These are phyloP conservation scores for Xylaria sp. DNA, from an alignment of 2,329 filamentous ascomycete genomes.

Conservation along the genomic window DNA sequence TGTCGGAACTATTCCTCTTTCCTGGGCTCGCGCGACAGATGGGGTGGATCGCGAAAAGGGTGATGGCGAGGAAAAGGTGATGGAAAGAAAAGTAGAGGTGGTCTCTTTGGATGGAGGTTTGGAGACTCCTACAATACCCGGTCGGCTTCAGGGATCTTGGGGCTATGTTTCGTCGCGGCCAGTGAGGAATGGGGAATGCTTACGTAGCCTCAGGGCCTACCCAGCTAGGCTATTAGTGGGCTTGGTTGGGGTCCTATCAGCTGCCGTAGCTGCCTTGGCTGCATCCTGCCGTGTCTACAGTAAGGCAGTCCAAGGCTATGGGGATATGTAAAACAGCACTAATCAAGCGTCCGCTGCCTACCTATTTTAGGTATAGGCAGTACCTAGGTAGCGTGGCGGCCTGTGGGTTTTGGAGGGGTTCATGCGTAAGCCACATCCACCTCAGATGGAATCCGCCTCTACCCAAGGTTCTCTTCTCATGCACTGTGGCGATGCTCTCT, in stretches of 20 bases:
- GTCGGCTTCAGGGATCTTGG: conserved; percentile 22
- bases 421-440: conserved; percentile 27
- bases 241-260: conserved; percentile 1
- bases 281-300: conserved; percentile 5
- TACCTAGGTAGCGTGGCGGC: not conserved
- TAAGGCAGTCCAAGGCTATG: too few relatives aligned
- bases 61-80: conserved; percentile 5
- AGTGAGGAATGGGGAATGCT: conserved; percentile 7
- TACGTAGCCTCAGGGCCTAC: conserved; percentile 13
- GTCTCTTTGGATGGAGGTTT: conserved; percentile 35
- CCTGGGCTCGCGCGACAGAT: not conserved
- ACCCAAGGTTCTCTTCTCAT: not conserved
- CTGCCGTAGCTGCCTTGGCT: not conserved
- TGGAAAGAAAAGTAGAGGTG: conserved; percentile 23
- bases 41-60: not conserved
- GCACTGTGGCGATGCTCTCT: not conserved
- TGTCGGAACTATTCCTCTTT: not conserved
- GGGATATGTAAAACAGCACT: not conserved
- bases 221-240: not conserved
- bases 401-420: not conserved
- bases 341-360: not conserved
- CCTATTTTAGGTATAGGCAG: not conserved
- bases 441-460: not conserved
- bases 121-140: conserved; percentile 16
- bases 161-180: conserved; percentile 23